Conservation (phyloP, 768 basidiomycete genomes). For the Lactarius quietus region DNA sequence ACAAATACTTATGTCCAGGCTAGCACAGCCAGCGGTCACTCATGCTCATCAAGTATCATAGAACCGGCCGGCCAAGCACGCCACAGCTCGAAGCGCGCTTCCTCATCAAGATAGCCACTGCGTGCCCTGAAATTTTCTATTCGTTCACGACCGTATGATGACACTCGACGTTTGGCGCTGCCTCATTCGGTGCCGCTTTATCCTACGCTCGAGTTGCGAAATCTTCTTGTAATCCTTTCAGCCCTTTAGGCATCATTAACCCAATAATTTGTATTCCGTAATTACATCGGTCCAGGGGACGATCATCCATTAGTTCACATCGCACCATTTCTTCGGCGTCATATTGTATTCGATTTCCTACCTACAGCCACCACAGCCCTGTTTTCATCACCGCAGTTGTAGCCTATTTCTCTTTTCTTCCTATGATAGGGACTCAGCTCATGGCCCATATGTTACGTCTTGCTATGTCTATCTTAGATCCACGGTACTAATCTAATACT, state of each 20-base stretch:
- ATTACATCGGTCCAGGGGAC: constrained; percentile 7
- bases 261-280: constrained; percentile 16
- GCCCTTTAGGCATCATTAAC: neutral
- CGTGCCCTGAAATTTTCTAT: neutral
- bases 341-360: constrained; percentile 11
- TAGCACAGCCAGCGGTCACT: neutral
- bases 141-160: constrained; percentile 11
- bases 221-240: constrained; percentile 8
- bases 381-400: neutral
- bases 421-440: neutral
- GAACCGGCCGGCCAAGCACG: neutral
- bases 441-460: constrained; percentile 6
- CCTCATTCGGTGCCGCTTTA: neutral
- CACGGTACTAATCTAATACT: constrained; percentile 16
- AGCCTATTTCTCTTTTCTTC: neutral
- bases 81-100: constrained; percentile 12
- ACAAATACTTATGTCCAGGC: constrained; percentile 24
- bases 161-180: constrained; percentile 5
- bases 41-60: constrained; percentile 9
- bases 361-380: neutral
- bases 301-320: constrained; percentile 7
- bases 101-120: constrained; percentile 1
- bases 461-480: neutral
- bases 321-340: constrained; percentile 3
- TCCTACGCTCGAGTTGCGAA: constrained; percentile 6